A percentile compares a stretch with the other conserved stretches of the same genome.
phyloP scores from a whole-genome alignment of 2,329 filamentous ascomycete genomes.

The Ophiostoma sp. region DNA sequence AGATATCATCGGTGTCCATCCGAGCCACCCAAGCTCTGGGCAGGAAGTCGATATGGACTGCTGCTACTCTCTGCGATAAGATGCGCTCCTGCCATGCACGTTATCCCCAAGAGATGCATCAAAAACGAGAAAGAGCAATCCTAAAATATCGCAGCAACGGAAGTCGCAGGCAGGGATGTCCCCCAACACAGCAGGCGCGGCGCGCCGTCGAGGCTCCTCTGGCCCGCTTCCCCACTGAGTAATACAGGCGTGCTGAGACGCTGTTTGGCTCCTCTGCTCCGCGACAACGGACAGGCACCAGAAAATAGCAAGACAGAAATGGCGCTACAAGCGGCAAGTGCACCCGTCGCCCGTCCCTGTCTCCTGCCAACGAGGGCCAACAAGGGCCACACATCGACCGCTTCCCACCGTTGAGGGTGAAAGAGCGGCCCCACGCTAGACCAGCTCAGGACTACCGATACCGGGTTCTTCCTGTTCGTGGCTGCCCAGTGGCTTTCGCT shows the following conservation, averaged over 20 bases:
- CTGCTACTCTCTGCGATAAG: not conserved
- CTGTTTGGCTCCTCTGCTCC: slow-evolving; percentile 20
- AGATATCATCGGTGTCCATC: not conserved
- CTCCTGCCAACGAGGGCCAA: not conserved
- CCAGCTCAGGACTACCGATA: slow-evolving; percentile 23
- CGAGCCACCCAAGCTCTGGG: not conserved
- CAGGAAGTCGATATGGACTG: not conserved
- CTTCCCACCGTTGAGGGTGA: not conserved
- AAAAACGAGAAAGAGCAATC: not conserved
- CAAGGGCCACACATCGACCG: not conserved
- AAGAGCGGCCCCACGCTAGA: slow-evolving; percentile 3
- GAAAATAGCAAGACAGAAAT: not conserved
- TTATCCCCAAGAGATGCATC: not conserved
- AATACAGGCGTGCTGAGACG: slow-evolving; percentile 8
- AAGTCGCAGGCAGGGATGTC: slow-evolving; percentile 14
- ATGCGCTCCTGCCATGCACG: not conserved
- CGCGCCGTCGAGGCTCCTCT: slow-evolving; percentile 12
- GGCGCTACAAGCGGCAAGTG: slow-evolving; percentile 19
- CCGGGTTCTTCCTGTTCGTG: slow-evolving; percentile 15
- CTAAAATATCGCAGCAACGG: slow-evolving; percentile 17
- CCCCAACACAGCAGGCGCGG: not conserved
- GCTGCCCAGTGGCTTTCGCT: not conserved
- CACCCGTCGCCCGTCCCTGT: not conserved
- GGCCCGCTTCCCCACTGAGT: slow-evolving; percentile 24
- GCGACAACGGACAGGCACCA: not conserved